Conservation (phyloP, 306 rosid genomes). For the Fragaria vesca region DNA sequence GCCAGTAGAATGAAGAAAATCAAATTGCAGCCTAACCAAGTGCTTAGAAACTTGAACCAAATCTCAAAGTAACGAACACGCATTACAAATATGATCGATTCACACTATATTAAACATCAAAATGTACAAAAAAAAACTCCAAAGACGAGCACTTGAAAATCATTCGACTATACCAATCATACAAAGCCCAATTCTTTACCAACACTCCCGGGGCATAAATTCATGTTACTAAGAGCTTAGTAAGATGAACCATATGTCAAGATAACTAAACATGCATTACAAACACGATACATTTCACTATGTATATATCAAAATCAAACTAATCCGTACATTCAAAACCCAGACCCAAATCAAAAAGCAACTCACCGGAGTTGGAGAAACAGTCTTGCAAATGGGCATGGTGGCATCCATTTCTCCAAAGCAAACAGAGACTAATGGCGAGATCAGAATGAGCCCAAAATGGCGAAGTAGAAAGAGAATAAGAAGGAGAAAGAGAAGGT, state of each 20-base stretch:
- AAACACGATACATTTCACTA: background rate
- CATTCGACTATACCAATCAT: background rate
- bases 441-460: background rate
- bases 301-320: background rate
- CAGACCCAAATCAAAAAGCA: background rate
- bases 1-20: background rate
- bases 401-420: slow-evolving; percentile 55
- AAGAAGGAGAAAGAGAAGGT: background rate
- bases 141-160: too few species aligned
- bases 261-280: background rate
- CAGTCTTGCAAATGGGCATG: slow-evolving; percentile 62
- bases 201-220: background rate
- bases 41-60: background rate
- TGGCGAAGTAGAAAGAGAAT: background rate
- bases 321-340: background rate
- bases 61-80: background rate
- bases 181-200: background rate
- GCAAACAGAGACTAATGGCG: background rate
- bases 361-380: slow-evolving; percentile 55
- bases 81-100: background rate
- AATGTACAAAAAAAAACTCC: too few species aligned
- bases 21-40: background rate
- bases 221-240: background rate
- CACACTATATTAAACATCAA: background rate
- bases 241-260: background rate